Evolutionary conservation across 2,329 filamentous ascomycete genomes (phyloP), one percentile per base, ranked within the genome.

Genomic region (Ceratocystis huliohia): DNA sequence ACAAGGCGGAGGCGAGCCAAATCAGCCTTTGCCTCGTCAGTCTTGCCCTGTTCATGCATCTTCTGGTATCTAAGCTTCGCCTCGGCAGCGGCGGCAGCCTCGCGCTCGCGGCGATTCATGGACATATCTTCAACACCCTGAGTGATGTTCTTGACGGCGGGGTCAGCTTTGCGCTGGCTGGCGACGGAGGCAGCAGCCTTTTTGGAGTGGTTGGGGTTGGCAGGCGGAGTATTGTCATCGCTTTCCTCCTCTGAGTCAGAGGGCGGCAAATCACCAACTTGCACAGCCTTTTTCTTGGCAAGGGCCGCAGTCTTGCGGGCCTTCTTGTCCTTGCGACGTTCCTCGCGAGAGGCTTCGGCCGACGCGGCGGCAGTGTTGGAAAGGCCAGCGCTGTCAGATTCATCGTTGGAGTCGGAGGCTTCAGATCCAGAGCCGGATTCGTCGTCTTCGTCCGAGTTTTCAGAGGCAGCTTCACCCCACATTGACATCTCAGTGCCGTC

Each of bases 11-110:
- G 78, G 66, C 94, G 84, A 68, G 91, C 93, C 71, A 97, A 74
- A 76, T 99, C 94, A 4, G 89, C 87, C 75, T 90, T 88, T 61
- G 93, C 92, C 81, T 96, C 89, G 69, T 99, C 94, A 57, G 94
- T 97, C 85, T 97, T 97, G 73, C 93, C 93, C 73, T 91, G 88
- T 67, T 91, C 89, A 73, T 96, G 93, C 72, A 96, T 76, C 78
- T 95, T 96, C 80, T 91, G 84, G 74, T 96, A 96, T 71, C 86
- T 83, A 80, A 96, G 92, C 75, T 91, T 92, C 37, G 90, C 91
- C 74, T 93, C 88, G 69, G 88, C 87, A 1, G 92, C 92, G 78
- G 96, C 88, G 44, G 94, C 73, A 1, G 92, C 89, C 79, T 97
- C 82, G 72, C 83, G 75, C 78, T 86, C 81, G 75, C 82, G 77